Evolutionary conservation across 306 rosid genomes (phyloP), one percentile per base, ranked within the genome.

Genomic region (Cicer arietinum): DNA sequence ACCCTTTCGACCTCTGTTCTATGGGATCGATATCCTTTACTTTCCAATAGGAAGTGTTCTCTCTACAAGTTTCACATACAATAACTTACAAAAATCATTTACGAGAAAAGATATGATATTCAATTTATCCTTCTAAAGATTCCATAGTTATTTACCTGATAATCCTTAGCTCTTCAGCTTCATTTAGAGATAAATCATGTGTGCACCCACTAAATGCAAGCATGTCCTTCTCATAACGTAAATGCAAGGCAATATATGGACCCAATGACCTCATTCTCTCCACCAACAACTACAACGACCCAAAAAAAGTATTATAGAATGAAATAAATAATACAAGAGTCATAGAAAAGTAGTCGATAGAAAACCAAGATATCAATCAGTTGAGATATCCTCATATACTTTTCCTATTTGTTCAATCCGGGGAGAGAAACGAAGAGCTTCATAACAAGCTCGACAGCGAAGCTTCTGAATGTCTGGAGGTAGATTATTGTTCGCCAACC

Each of bases 151-250:
- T 8, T 59, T 87, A 91, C 99, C 99, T 88, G 61, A 89, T 90
- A 56, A 61, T 67, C 77, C 83, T 84, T 53, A 94, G 91, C 77
- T 94, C 99, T 42, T 92, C 90, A 61, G 99, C 96, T 85, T 94
- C 96, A 57, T 61, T 79, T 13, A 76, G 83, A 74, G 95, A 92
- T 80, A 94, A 83, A 74, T 84, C 88, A 68, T 94, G 90, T 1
- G 99, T 92, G 79, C 97, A 94, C 73, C 99, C 97, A 77, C 97
- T 94, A 86, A 94, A 94, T 79, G 99, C 92, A 80, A 94, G 96
- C 97, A 92, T 86, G 81, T 94, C 99, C 88, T 94, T 92, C 91
- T 94, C 99, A 56, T 81, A 94, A 37, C 99, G 96, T 77, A 94
- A 83, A 88, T 92, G 99, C 76, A 94, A 67, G 56, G 99, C 97